phyloP scores from a whole-genome alignment of 2,329 filamentous ascomycete genomes.

The Clonostachys rosea region DNA sequence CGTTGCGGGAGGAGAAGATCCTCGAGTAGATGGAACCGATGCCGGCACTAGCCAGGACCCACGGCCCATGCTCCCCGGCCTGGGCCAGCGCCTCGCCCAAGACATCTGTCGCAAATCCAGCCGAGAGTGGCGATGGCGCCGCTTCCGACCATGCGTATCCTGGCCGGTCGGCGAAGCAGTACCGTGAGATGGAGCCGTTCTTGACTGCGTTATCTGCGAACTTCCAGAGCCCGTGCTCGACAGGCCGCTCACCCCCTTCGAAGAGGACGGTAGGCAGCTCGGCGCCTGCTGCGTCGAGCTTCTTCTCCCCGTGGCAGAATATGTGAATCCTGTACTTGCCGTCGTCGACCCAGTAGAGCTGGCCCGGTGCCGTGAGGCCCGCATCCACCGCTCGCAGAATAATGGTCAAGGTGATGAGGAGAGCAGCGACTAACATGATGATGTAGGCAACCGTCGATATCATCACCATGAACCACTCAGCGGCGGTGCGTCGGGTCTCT shows the following conservation, averaged over 20 bases:
- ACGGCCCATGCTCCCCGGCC: constrained; percentile 81
- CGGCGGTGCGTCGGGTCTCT: constrained; percentile 76
- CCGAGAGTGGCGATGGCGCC: constrained; percentile 87
- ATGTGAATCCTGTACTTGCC: constrained; percentile 85
- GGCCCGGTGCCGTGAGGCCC: constrained; percentile 66
- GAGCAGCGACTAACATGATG: constrained; percentile 60
- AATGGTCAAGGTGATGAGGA: constrained; percentile 76
- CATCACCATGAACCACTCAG: constrained; percentile 81
- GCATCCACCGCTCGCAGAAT: constrained; percentile 77
- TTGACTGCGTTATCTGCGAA: constrained; percentile 72
- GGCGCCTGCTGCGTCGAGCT: constrained; percentile 38
- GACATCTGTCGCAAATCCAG: constrained; percentile 86
- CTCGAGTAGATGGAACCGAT: constrained; percentile 85
- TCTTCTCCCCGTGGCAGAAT: constrained; percentile 71
- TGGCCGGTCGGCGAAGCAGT: constrained; percentile 94
- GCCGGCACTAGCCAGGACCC: constrained; percentile 82
- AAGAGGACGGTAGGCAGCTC: constrained; percentile 76
- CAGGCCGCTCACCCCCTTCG: constrained; percentile 76
- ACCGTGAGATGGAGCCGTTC: constrained; percentile 79
- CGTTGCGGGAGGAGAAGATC: constrained; percentile 83
- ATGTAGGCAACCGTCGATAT: constrained; percentile 67
- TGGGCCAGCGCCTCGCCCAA: constrained; percentile 80
- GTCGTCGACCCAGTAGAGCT: constrained; percentile 75
- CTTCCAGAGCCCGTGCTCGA: constrained; percentile 73
- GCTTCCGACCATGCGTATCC: constrained; percentile 86